Evolutionary conservation across 148 eudicot genomes (phyloP).

Genomic region (Polygonum aviculare): DNA sequence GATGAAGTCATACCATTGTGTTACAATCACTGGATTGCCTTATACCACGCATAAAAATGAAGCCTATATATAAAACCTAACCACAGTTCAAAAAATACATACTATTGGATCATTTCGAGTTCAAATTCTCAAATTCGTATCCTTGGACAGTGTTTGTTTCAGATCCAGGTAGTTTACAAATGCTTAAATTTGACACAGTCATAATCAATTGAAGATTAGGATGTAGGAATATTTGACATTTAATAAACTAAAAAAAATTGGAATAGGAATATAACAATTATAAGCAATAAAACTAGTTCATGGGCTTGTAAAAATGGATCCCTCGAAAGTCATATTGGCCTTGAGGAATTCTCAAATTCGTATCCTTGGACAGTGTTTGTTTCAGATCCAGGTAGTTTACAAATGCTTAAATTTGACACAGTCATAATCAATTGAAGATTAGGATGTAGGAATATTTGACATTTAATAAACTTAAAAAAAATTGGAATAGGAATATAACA

Average conservation of each 20-base stretch:
- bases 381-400: not conserved
- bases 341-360: not conserved
- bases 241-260: no score
- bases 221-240: no score
- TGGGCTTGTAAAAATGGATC: no score
- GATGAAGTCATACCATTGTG: no score
- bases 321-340: no score
- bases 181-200: not conserved
- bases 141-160: not conserved
- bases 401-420: not conserved
- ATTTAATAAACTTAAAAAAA: no score
- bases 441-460: not conserved
- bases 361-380: not conserved
- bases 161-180: not conserved
- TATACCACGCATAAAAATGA: not conserved
- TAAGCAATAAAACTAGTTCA: no score
- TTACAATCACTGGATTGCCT: not conserved
- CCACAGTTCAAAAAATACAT: not conserved
- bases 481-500: no score
- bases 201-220: not conserved
- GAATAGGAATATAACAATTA: no score
- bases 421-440: not conserved
- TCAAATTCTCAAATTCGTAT: not conserved
- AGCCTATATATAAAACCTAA: not conserved
- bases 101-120: not conserved